phyloP scores from a whole-genome alignment of 495 filamentous ascomycete species.

The Hyaloscypha hepaticicola region DNA sequence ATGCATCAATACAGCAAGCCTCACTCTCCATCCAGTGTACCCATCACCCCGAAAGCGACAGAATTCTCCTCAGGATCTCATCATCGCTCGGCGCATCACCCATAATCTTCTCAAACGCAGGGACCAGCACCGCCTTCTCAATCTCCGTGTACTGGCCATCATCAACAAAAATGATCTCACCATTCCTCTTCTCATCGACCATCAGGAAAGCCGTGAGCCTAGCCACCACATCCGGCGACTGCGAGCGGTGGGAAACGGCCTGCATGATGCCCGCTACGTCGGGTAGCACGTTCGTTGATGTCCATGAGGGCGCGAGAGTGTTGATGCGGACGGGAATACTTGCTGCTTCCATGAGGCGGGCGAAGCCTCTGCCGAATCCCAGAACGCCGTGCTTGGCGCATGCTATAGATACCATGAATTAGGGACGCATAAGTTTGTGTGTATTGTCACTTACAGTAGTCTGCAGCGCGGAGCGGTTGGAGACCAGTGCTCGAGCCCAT shows the following conservation, averaged over 20 bases:
- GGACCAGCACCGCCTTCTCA: conserved; percentile 34
- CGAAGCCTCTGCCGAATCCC: conserved; percentile 7
- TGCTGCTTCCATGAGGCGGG: conserved; percentile 1
- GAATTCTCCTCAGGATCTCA: conserved; percentile 11
- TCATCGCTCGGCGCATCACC: conserved; percentile 13
- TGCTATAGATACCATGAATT: neutral
- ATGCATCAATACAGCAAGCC: no score
- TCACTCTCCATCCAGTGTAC: no score
- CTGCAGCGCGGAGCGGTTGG: conserved; percentile 2
- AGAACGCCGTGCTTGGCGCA: conserved; percentile 7
- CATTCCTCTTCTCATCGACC: conserved; percentile 36
- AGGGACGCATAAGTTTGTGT: no score
- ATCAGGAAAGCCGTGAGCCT: conserved; percentile 40
- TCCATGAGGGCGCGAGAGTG: conserved; percentile 46
- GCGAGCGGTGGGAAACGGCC: conserved; percentile 29
- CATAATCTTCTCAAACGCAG: conserved; percentile 23
- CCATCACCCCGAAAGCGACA: no score
- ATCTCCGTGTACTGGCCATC: conserved; percentile 41
- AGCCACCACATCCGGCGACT: conserved; percentile 40
- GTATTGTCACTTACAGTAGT: conserved; percentile 17
- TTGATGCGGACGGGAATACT: conserved; percentile 29
- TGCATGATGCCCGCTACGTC: conserved; percentile 28
- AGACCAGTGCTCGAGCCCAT: conserved; percentile 39
- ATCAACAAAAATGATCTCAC: conserved; percentile 42
- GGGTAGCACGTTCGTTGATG: conserved; percentile 37